Evolutionary conservation across 768 basidiomycete species (phyloP).

Genomic region (Phlebiopsis flavidoalba): DNA sequence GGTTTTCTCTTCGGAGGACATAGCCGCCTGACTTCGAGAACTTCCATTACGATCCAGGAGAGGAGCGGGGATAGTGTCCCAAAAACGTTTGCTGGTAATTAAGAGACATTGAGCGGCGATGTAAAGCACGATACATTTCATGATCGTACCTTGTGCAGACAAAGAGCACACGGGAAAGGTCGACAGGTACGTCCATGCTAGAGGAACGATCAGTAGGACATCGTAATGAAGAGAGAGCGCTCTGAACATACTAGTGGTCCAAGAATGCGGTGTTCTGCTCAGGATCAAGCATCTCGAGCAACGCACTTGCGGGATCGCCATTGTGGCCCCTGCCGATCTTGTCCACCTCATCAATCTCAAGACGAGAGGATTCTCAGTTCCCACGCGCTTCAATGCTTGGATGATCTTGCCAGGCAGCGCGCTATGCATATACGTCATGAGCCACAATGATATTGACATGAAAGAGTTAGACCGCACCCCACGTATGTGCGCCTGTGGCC

Average conservation of each 20-base stretch:
- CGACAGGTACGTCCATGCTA: slow-evolving; percentile 95
- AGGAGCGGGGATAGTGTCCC: slow-evolving; percentile 90
- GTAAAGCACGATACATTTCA: not conserved
- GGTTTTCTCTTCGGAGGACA: slow-evolving; percentile 88
- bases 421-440: slow-evolving; percentile 28
- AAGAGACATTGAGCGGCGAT: slow-evolving; percentile 6
- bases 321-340: slow-evolving; percentile 91
- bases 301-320: slow-evolving; percentile 87
- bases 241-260: slow-evolving; percentile 78
- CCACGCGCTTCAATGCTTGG: slow-evolving; percentile 88
- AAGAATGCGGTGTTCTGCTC: slow-evolving; percentile 94
- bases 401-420: slow-evolving; percentile 94
- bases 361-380: slow-evolving; percentile 91
- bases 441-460: not conserved
- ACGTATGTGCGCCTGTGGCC: slow-evolving; percentile 97
- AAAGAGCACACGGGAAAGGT: slow-evolving; percentile 93
- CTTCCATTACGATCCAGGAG: slow-evolving; percentile 95
- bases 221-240: not conserved
- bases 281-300: slow-evolving; percentile 91
- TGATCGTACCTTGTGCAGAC: slow-evolving; percentile 75
- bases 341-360: slow-evolving; percentile 94
- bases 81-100: slow-evolving; percentile 67
- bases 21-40: slow-evolving; percentile 93
- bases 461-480: slow-evolving; percentile 44
- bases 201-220: not conserved